Conservation (phyloP, 2,329 filamentous ascomycete genomes). For the Corinectria fuckeliana region DNA sequence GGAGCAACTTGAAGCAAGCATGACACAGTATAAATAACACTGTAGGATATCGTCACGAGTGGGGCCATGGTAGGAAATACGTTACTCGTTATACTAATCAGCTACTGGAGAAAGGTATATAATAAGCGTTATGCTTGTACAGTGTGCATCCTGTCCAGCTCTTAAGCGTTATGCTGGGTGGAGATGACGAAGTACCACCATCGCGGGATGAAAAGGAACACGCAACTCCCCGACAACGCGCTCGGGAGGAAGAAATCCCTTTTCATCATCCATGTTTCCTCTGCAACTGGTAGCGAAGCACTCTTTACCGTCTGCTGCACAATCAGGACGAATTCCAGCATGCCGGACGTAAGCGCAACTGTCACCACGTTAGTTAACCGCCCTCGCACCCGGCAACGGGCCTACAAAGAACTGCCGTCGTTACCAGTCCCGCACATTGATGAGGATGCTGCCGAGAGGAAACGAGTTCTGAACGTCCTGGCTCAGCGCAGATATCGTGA, state of each 20-base stretch:
- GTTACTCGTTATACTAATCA: accelerated
- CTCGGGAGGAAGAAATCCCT: neutral
- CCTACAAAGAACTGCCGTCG: conserved; percentile 48
- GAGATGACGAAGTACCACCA: conserved; percentile 19
- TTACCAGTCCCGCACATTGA: conserved; percentile 56
- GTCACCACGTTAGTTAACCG: conserved; percentile 14
- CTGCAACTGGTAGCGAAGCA: neutral
- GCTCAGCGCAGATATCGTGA: conserved; percentile 61
- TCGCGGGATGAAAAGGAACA: conserved; percentile 26
- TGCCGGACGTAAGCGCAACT: conserved; percentile 13
- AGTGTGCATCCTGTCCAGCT: conserved; percentile 24
- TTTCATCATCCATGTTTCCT: neutral
- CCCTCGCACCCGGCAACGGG: conserved; percentile 48
- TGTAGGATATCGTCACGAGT: neutral
- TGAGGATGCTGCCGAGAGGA: conserved; percentile 59
- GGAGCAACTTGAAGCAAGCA: conserved; percentile 16
- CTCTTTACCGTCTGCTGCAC: too few species aligned
- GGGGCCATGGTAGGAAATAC: conserved; percentile 25
- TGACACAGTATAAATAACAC: conserved; percentile 27
- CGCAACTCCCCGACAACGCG: neutral
- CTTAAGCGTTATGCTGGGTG: conserved; percentile 41
- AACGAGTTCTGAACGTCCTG: conserved; percentile 60
- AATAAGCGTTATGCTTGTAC: conserved; percentile 42
- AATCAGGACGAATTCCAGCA: neutral
- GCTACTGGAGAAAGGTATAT: conserved; percentile 6